These are phyloP conservation scores for Jaapia argillacea DNA, from an alignment of 768 basidiomycete genomes.

Conservation along the genomic window DNA sequence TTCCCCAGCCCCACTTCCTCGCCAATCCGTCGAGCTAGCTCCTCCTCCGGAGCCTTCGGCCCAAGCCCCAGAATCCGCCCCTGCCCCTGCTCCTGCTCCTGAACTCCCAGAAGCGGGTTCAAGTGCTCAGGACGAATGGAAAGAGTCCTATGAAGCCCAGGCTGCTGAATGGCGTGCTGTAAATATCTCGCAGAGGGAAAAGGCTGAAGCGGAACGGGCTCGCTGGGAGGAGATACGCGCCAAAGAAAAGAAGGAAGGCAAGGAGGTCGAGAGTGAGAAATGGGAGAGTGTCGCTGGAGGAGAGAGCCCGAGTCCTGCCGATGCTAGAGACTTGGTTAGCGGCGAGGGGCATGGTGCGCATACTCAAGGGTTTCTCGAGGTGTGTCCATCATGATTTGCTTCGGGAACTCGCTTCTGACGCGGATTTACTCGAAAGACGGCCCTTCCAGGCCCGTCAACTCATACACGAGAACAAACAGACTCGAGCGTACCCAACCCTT, in stretches of 20 bases:
- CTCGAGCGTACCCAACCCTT: not conserved
- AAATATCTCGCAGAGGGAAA: constrained; percentile 62
- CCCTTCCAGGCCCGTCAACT: constrained; percentile 23
- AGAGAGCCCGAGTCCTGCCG: constrained; percentile 25
- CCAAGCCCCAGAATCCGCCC: not conserved
- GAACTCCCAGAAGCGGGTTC: constrained; percentile 7
- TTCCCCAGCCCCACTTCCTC: constrained; percentile 14
- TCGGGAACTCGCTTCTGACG: constrained; percentile 2
- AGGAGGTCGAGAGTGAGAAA: constrained; percentile 1
- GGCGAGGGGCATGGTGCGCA: constrained; percentile 20
- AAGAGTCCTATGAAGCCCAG: constrained; percentile 58
- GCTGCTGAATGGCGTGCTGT: constrained; percentile 62
- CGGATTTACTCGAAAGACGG: constrained; percentile 12
- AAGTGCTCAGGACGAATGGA: constrained; percentile 41
- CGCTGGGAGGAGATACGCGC: constrained; percentile 63
- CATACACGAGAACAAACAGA: constrained; percentile 21
- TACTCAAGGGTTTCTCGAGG: too few relatives aligned
- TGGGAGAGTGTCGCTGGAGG: constrained; percentile 10
- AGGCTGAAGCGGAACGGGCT: constrained; percentile 63
- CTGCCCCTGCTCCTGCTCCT: not conserved
- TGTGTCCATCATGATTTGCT: constrained; percentile 3
- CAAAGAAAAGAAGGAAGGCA: constrained; percentile 26
- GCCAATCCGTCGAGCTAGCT: constrained; percentile 12
- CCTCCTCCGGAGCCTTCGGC: constrained; percentile 1
- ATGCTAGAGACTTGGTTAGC: constrained; percentile 28